Evolutionary conservation across 1,139 yeast genomes (phyloP).

Genomic region (Candida sanyaensis): DNA sequence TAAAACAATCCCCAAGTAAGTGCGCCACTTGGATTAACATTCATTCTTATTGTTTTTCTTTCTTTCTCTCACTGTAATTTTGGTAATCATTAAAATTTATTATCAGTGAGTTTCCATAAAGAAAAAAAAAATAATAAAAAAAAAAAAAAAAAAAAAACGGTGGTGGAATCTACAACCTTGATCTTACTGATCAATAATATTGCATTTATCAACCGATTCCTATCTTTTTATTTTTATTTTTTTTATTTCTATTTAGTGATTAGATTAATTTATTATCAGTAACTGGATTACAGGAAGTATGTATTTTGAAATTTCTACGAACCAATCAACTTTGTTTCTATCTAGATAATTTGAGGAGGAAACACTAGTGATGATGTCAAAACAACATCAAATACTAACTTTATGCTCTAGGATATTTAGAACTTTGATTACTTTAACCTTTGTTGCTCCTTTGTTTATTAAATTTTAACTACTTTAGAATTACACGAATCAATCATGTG

Average conservation of each 20-base stretch:
- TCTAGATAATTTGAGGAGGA: neutral
- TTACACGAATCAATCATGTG: conserved; percentile 48
- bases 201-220: neutral
- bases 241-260: neutral
- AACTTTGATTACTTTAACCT: neutral
- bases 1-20: neutral
- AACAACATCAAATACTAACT: neutral
- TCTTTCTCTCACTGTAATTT: neutral
- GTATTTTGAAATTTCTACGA: neutral
- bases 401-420: neutral
- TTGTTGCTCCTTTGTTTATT: too few relatives aligned
- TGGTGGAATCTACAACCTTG: neutral
- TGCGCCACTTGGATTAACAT: neutral
- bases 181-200: neutral
- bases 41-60: neutral
- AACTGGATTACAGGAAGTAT: neutral
- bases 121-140: too few relatives aligned
- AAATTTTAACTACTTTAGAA: neutral
- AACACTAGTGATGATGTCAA: too few relatives aligned
- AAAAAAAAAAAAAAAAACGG: neutral
- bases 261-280: neutral
- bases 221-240: too few relatives aligned
- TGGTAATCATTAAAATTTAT: neutral
- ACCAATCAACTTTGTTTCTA: neutral
- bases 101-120: conserved; percentile 3